Conservation (phyloP, 148 eudicot species). For the Limonium bicolor region DNA sequence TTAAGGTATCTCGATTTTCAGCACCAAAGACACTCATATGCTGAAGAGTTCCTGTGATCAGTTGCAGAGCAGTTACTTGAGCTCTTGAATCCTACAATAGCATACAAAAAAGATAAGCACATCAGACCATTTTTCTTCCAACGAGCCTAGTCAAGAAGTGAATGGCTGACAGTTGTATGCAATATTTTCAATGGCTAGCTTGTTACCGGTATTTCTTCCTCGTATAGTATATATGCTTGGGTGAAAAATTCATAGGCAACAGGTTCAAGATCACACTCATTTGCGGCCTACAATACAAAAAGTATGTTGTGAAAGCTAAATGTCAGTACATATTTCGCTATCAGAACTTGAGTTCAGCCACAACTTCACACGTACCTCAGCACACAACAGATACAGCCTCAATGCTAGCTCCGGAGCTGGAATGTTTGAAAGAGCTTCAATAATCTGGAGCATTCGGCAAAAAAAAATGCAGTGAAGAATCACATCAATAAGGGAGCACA, state of each 20-base stretch:
- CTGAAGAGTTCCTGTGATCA: slow-evolving; percentile 90
- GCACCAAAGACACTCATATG: slow-evolving; percentile 89
- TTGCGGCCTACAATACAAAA: slow-evolving; percentile 58
- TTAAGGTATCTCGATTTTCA: slow-evolving; percentile 91
- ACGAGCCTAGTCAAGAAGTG: not conserved
- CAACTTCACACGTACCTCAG: slow-evolving; percentile 45
- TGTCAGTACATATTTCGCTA: not conserved
- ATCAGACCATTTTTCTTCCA: not conserved
- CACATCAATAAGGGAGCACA: no score
- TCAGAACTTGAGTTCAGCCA: not conserved
- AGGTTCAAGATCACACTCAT: slow-evolving; percentile 87
- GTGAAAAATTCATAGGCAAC: slow-evolving; percentile 98
- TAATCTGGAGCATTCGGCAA: slow-evolving; percentile 29
- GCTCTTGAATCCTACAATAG: slow-evolving; percentile 70
- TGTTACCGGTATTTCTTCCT: slow-evolving; percentile 92
- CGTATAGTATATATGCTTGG: slow-evolving; percentile 92
- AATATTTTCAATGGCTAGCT: not conserved
- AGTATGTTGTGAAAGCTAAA: not conserved
- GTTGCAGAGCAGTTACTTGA: slow-evolving; percentile 80
- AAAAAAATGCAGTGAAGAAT: slow-evolving; percentile 7
- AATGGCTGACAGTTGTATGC: not conserved
- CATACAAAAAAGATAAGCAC: slow-evolving; percentile 6
- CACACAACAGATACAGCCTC: slow-evolving; percentile 78
- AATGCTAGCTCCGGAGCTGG: slow-evolving; percentile 90
- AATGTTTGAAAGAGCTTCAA: slow-evolving; percentile 65